Evolutionary conservation across 345 rosid genomes (phyloP).

Genomic region (Rhizophora mangle): DNA sequence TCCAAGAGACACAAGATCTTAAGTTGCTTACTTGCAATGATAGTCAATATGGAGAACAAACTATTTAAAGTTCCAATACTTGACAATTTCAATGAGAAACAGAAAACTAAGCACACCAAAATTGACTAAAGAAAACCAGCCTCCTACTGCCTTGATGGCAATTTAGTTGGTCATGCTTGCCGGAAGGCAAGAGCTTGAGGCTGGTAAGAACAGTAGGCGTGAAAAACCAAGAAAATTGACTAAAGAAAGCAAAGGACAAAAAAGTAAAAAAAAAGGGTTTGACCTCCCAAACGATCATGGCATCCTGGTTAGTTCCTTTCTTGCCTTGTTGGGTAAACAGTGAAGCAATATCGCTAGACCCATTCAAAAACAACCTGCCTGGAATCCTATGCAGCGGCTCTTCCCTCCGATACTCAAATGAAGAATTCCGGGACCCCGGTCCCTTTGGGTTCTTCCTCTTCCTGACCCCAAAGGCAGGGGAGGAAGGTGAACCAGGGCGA

Average conservation of each 20-base stretch:
- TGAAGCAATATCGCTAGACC: constrained; percentile 77
- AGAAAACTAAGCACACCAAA: constrained; percentile 1
- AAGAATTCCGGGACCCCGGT: constrained; percentile 54
- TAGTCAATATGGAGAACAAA: background rate
- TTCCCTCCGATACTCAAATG: constrained; percentile 62
- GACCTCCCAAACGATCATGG: constrained; percentile 99
- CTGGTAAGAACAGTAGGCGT: too few relatives aligned
- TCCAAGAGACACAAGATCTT: background rate
- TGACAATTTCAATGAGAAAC: constrained; percentile 14
- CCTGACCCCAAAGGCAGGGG: constrained; percentile 55
- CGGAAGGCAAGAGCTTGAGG: too few relatives aligned
- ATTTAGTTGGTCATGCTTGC: too few relatives aligned
- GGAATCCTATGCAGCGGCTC: constrained; percentile 73
- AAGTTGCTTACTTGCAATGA: constrained; percentile 7
- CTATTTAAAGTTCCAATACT: background rate
- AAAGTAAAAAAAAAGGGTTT: constrained; percentile 14
- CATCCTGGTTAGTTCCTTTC: constrained; percentile 99
- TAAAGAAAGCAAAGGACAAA: background rate
- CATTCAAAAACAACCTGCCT: constrained; percentile 75
- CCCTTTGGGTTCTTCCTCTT: constrained; percentile 68
- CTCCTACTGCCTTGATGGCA: too few relatives aligned
- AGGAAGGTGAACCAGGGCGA: constrained; percentile 74
- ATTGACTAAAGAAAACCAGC: background rate
- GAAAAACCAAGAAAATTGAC: constrained; percentile 5
- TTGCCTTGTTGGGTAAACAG: constrained; percentile 89